A percentile compares a stretch with the other conserved stretches of the same genome.
These are phyloP conservation scores for Hypholoma sublateritium DNA, from an alignment of 768 basidiomycete species.

Conservation along the genomic window DNA sequence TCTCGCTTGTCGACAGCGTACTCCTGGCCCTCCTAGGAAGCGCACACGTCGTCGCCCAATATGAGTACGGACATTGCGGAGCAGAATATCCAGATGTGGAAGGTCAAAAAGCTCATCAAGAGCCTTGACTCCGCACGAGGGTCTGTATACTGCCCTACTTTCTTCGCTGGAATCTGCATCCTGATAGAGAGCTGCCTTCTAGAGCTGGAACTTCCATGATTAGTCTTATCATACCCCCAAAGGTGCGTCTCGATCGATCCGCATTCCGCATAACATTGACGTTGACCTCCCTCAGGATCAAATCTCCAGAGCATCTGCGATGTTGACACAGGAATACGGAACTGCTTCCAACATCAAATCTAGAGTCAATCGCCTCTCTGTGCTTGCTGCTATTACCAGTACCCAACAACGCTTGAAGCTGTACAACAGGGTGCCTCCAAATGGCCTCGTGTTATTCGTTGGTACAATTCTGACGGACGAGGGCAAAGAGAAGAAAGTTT, in stretches of 20 bases:
- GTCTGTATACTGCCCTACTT: slow-evolving; percentile 33
- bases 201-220: slow-evolving; percentile 99
- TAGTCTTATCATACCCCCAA: slow-evolving; percentile 94
- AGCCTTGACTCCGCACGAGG: slow-evolving; percentile 94
- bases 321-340: slow-evolving; percentile 98
- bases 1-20: slow-evolving; percentile 21
- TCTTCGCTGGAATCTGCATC: slow-evolving; percentile 12
- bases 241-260: slow-evolving; percentile 46
- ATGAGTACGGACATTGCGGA: slow-evolving; percentile 88
- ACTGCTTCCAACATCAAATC: slow-evolving; percentile 99
- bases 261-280: neutral
- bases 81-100: slow-evolving; percentile 98
- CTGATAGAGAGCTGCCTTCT: slow-evolving; percentile 20
- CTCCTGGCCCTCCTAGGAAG: slow-evolving; percentile 30
- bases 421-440: slow-evolving; percentile 94
- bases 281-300: slow-evolving; percentile 59
- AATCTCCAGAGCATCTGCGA: slow-evolving; percentile 89
- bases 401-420: slow-evolving; percentile 97
- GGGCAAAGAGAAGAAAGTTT: slow-evolving; percentile 99
- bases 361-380: slow-evolving; percentile 95
- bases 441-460: slow-evolving; percentile 96
- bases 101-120: slow-evolving; percentile 99
- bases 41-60: slow-evolving; percentile 39
- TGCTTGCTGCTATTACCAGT: slow-evolving; percentile 96
- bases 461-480: slow-evolving; percentile 98